These are phyloP conservation scores for Saccharomycopsis sp. DNA, from an alignment of 805 yeast species.

Conservation along the genomic window DNA sequence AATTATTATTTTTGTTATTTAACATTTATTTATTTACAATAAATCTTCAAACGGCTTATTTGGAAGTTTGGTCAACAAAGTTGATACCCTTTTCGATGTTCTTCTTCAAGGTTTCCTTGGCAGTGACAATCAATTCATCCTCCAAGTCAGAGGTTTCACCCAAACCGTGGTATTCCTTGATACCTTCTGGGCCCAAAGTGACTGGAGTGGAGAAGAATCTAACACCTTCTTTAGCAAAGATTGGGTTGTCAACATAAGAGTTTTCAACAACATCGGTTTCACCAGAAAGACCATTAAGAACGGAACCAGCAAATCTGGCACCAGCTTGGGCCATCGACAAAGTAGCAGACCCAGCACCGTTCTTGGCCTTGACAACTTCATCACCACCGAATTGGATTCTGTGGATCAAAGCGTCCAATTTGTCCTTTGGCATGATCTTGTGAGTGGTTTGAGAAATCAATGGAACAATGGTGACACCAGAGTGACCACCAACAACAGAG, in stretches of 20 bases:
- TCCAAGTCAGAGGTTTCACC: conserved; percentile 70
- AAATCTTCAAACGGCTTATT: too few species aligned
- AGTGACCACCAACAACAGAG: conserved; percentile 80
- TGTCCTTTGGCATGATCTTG: conserved; percentile 34
- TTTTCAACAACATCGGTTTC: conserved; percentile 54
- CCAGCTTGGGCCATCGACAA: conserved; percentile 85
- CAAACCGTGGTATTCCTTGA: conserved; percentile 67
- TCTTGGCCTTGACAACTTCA: conserved; percentile 78
- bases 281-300: conserved; percentile 46
- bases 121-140: conserved; percentile 70
- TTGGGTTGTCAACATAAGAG: conserved; percentile 70
- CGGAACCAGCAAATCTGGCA: conserved; percentile 60
- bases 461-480: conserved; percentile 77
- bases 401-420: conserved; percentile 55
- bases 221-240: conserved; percentile 81
- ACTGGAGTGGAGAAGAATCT: conserved; percentile 95
- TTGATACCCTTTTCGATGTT: conserved; percentile 92
- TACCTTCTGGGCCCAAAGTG: conserved; percentile 89
- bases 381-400: conserved; percentile 85
- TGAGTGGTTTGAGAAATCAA: conserved; percentile 51
- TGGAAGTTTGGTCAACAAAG: conserved; percentile 41
- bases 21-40: too few species aligned
- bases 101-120: conserved; percentile 82
- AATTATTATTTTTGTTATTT: too few species aligned
- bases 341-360: conserved; percentile 80